Evolutionary conservation across 495 filamentous ascomycete genomes (phyloP), one percentile per base, ranked within the genome.

Genomic region (Penicillium pulvis): DNA sequence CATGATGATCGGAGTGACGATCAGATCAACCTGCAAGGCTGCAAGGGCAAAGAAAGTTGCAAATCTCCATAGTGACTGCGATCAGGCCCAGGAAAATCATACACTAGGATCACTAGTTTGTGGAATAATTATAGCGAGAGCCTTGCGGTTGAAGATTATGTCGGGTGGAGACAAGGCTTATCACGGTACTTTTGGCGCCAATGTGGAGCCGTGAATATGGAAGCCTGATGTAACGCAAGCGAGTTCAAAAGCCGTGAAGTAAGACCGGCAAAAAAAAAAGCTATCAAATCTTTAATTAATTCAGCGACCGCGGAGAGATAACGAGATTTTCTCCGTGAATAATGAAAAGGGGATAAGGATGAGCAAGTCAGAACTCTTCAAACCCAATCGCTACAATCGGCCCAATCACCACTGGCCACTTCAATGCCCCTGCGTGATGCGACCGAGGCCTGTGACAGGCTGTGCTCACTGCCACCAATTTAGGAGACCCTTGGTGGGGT

Each of bases 11-110:
- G 17, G 35, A 48, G 45, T 23, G 46, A 53, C 44, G 46, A 61
- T 50, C 23, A 17, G 35, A 56, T 14, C 24, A 19, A 11, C 1
- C 59, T 58, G 62, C 54, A 64, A 64, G 62, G 62, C 59, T 58
- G 62, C 54, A 64, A 64, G 62, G 62, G 53, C 39, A 41, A 7
- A 5, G 16, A 17, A 5, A 12, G 11, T 41, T 41, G 14, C 14
- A 36, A 41, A n/a, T 17, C 39, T 1, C 39, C 39, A 41, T 41
- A 7, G 16, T n/a, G 39, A 41, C 33, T 41, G 39, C 39, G 39
- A 41, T 11, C 9, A 10, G 33, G 33, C 10, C 33, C 10, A 28
- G 4, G 6, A 28, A 28, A 28, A 28, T 5, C 28, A 28, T 3
- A 28, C 2, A 28, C 28, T 28, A 28, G 28, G 28, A 28, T 7